Evolutionary conservation across 208 protist species (phyloP), one percentile per base, ranked within the genome.

Genomic region (Lotmaria passim): DNA sequence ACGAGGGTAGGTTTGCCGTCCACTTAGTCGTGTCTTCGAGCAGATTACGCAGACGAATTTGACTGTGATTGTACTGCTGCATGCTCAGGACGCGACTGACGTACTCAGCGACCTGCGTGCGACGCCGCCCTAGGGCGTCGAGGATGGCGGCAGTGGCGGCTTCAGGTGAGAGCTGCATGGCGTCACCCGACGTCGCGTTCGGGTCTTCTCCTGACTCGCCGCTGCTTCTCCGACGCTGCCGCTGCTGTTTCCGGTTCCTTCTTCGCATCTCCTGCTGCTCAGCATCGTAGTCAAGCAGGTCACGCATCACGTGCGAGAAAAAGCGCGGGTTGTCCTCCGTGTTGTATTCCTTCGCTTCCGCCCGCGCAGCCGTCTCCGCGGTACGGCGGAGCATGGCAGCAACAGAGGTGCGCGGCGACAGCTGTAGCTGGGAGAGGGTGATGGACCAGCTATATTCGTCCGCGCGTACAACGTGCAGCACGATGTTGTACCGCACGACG

Each of bases 381-480:
- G 59, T 44, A 17, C 31, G 59, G 15, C 46, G 38, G 44, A 26
- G 24, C 47, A 56, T 30, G 2, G 39, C 28, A 15, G 38, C 28
- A 12, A 26, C 26, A 3, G 59, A 41, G 0, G 44, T 41, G 14
- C 63, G 58, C 39, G 83, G 78, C n/a, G 75, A 75, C 19, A 93
- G 30, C 41, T 74, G 79, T 44, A 82, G 83, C 56, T 89, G 72
- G 19, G 83, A 64, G 12, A 93, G 62, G 28, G 47, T 73, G 23
- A 91, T 79, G 12, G 79, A 57, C 88, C 88, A 94, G 51, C 77
- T 80, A 69, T 91, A 94, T 47, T 80, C 69, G 3, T 76, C 85
- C 17, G 77, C 52, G 43, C 75, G 75, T 60, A 83, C 76, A 19
- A 75, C 88, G 69, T 85, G 73, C 19, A 94, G 52, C 2, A 63